These are phyloP conservation scores for Tieghemiomyces parasiticus DNA, from an alignment of 192 early-diverging fungal species.

Conservation along the genomic window DNA sequence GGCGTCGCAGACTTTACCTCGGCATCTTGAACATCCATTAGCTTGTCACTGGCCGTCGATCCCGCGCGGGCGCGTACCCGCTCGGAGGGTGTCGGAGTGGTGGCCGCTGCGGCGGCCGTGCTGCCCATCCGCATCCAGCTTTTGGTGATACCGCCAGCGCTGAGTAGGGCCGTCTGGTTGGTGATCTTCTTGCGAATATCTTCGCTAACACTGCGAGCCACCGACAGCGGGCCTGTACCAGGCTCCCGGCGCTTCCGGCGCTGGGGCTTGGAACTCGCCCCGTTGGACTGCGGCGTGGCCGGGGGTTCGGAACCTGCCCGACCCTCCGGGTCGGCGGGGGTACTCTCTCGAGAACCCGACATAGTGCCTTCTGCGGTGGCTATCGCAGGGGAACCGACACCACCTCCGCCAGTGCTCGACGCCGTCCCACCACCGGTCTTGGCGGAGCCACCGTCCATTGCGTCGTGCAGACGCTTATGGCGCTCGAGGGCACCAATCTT, in stretches of 20 bases:
- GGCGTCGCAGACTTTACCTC: too few species aligned
- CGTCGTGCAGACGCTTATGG: conserved; percentile 20
- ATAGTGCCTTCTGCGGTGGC: neutral
- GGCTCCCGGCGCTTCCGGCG: conserved; percentile 29
- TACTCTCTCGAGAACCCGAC: conserved; percentile 15
- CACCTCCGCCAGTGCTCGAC: neutral
- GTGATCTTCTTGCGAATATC: conserved; percentile 36
- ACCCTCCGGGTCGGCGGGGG: conserved; percentile 19
- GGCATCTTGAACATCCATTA: too few species aligned
- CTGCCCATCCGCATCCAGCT: conserved; percentile 38
- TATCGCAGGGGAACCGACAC: neutral
- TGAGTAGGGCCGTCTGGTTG: conserved; percentile 38
- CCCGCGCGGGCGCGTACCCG: conserved; percentile 14
- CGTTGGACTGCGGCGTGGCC: conserved; percentile 12
- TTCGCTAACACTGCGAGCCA: conserved; percentile 29
- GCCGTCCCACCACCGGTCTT: neutral
- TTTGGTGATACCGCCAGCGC: conserved; percentile 36
- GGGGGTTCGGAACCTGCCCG: conserved; percentile 8
- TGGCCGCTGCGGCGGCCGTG: too few species aligned
- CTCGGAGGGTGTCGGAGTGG: neutral
- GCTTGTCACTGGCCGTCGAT: too few species aligned
- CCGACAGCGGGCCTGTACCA: conserved; percentile 17
- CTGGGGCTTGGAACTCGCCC: conserved; percentile 19
- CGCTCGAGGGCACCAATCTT: conserved; percentile 28
- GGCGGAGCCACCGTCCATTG: conserved; percentile 14